Conservation (phyloP, 768 basidiomycete genomes). For the Boletus huronensis region DNA sequence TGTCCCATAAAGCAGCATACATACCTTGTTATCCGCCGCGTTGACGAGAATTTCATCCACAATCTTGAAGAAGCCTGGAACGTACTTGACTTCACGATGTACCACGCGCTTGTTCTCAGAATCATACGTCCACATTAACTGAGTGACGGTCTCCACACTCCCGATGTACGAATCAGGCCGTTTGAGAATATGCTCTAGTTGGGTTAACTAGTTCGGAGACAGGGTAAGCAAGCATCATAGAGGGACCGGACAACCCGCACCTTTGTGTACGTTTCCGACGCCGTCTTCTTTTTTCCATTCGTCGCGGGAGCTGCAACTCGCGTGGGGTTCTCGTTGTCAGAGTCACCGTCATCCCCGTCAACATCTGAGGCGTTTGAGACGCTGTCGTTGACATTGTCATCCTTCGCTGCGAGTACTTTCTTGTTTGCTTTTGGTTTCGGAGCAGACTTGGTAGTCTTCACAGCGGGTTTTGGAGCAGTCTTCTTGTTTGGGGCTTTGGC, state of each 20-base stretch:
- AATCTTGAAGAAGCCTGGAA: slow-evolving; percentile 99
- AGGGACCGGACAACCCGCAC: slow-evolving; percentile 38
- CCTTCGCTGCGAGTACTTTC: slow-evolving; percentile 63
- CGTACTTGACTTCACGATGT: slow-evolving; percentile 78
- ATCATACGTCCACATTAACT: slow-evolving; percentile 94
- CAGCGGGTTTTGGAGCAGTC: slow-evolving; percentile 41
- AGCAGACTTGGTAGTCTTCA: slow-evolving; percentile 38
- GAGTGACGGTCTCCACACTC: slow-evolving; percentile 84
- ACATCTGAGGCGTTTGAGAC: slow-evolving; percentile 41
- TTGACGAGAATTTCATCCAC: slow-evolving; percentile 99
- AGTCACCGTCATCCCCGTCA: slow-evolving; percentile 37
- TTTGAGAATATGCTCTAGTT: slow-evolving; percentile 91
- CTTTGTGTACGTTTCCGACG: slow-evolving; percentile 89
- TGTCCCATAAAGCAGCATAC: slow-evolving; percentile 12
- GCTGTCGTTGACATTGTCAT: slow-evolving; percentile 55
- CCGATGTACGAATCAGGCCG: slow-evolving; percentile 97
- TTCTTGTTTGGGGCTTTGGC: slow-evolving; percentile 39
- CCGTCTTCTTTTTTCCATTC: slow-evolving; percentile 74
- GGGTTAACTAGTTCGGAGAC: slow-evolving; percentile 61
- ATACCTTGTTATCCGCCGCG: slow-evolving; percentile 97
- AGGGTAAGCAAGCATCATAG: neutral
- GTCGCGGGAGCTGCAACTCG: slow-evolving; percentile 24
- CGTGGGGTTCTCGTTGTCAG: slow-evolving; percentile 37
- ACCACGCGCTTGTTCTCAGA: slow-evolving; percentile 80
- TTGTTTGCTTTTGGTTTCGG: slow-evolving; percentile 65